Percentiles rank a stretch among this genome's conserved stretches.
Conservation (phyloP, 179 eudicot species). For the Nepenthes alata region DNA sequence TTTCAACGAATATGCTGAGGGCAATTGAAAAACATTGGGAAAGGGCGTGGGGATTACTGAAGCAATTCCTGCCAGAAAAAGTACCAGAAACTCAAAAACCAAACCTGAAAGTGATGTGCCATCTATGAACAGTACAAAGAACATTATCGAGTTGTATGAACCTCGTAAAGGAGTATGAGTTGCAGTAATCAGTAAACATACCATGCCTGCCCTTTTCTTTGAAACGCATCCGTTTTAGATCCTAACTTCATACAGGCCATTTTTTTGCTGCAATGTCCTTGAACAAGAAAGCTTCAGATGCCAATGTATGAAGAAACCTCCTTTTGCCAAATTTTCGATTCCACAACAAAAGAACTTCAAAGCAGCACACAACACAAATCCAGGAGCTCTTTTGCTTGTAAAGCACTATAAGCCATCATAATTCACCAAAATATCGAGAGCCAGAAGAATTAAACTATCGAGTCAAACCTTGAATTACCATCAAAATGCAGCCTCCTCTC, state of each 20-base stretch:
- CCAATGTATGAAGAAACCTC: not conserved
- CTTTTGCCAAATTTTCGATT: not conserved
- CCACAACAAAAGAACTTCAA: not conserved
- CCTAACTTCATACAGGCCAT: conserved; percentile 75
- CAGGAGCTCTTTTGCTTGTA: not conserved
- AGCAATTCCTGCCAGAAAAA: too few relatives aligned
- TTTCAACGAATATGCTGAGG: not conserved
- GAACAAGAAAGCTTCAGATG: not conserved
- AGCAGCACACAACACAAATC: not conserved
- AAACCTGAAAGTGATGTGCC: too few relatives aligned
- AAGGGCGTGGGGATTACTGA: too few relatives aligned
- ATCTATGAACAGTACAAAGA: too few relatives aligned
- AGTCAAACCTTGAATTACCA: not conserved
- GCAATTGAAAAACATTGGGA: too few relatives aligned
- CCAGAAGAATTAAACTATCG: too few relatives aligned
- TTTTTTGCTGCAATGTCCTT: conserved; percentile 3
- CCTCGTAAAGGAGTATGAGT: not conserved
- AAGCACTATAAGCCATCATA: not conserved
- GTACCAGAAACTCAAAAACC: too few relatives aligned
- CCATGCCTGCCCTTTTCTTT: conserved; percentile 66
- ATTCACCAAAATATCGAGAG: not conserved
- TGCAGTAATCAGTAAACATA: conserved; percentile 16
- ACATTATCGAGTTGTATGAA: not conserved
- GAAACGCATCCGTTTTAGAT: conserved; percentile 58
- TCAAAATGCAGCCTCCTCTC: not conserved